These are phyloP conservation scores for Phytophthora sansomeana DNA, from an alignment of 352 stramenopile species.

Conservation along the genomic window DNA sequence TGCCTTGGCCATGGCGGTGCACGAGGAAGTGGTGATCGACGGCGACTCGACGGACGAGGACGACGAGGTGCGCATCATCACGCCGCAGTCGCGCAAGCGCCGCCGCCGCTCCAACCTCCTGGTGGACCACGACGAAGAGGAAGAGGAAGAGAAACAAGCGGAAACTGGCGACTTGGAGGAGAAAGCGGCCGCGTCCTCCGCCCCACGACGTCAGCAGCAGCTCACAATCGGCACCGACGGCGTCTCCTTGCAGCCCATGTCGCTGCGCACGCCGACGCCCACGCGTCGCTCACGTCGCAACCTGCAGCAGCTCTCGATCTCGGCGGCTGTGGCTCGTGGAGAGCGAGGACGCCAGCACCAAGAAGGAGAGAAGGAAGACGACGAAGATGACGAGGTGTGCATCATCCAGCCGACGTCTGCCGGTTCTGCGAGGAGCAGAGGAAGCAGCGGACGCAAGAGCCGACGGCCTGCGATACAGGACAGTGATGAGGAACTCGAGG, in stretches of 20 bases:
- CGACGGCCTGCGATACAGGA: slow-evolving; percentile 56
- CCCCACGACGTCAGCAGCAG: slow-evolving; percentile 28
- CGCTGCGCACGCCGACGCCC: slow-evolving; percentile 28
- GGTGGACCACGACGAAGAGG: slow-evolving; percentile 66
- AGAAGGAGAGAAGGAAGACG: slow-evolving; percentile 33
- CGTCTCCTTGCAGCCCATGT: slow-evolving; percentile 31
- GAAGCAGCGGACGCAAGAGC: slow-evolving; percentile 29
- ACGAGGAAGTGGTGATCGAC: slow-evolving; percentile 80
- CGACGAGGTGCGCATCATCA: slow-evolving; percentile 61
- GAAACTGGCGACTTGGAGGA: slow-evolving; percentile 16
- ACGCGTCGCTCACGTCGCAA: slow-evolving; percentile 29
- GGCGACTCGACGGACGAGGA: slow-evolving; percentile 72
- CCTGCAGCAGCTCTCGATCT: slow-evolving; percentile 43
- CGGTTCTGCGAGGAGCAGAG: slow-evolving; percentile 36
- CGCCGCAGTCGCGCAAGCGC: slow-evolving; percentile 69
- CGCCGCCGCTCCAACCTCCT: slow-evolving; percentile 61
- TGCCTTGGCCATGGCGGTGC: slow-evolving; percentile 17
- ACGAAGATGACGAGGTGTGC: slow-evolving; percentile 65
- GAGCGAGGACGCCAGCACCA: slow-evolving; percentile 26
- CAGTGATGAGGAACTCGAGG: slow-evolving; percentile 59
- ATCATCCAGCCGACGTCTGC: slow-evolving; percentile 55
- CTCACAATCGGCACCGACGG: slow-evolving; percentile 23
- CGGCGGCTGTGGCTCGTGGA: slow-evolving; percentile 34
- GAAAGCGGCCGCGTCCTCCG: slow-evolving; percentile 4
- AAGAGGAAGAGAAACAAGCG: slow-evolving; percentile 35